Evolutionary conservation across 768 basidiomycete species (phyloP), one percentile per base, ranked within the genome.

Genomic region (Tricholoma hemisulphureum): DNA sequence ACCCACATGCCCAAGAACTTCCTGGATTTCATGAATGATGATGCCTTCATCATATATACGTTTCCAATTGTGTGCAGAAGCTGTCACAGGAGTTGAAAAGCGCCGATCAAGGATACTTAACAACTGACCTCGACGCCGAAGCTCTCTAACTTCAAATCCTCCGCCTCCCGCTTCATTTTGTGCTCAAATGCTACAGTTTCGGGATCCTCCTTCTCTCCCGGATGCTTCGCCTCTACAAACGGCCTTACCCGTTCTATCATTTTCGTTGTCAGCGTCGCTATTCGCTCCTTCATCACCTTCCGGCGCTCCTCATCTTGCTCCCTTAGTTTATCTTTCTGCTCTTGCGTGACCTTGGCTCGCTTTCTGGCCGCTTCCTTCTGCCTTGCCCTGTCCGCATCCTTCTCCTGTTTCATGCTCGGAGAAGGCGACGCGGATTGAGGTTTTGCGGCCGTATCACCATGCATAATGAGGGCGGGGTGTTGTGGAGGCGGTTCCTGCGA

Each of bases 131-230:
- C 96, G 21, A 98, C 87, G 49, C 97, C 97, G 72, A 99, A 99
- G 63, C 92, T 95, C 78, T 99, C 96, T 53, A 98, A 74, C 77
- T 98, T 98, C 64, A 99, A 69, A 75, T 99, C 97, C 56, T 96
- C 94, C 1, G 91, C 93, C 71, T 99, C 97, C 26, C 83, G 76
- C 66, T 73, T 80, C 70, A 96, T 91, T 71, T 80, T 85, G 53
- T 80, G 78, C 71, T 91, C 87, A 66, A 94, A 99, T 14, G 81
- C 78, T 50, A 72, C 73, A 10, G 92, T 93, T 78, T 98, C 97
- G 0, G 87, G 77, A 65, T 98, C 97, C 52, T 84, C 88, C 68
- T 81, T 83, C 2, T 79, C 87, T 10, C 91, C 91, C 2, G 94
- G 94, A 51, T 83, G 77, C 71, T 91, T 86, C 43, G 95, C 95